Conservation (phyloP, 768 basidiomycete species). For the Austroboletus eburneus region DNA sequence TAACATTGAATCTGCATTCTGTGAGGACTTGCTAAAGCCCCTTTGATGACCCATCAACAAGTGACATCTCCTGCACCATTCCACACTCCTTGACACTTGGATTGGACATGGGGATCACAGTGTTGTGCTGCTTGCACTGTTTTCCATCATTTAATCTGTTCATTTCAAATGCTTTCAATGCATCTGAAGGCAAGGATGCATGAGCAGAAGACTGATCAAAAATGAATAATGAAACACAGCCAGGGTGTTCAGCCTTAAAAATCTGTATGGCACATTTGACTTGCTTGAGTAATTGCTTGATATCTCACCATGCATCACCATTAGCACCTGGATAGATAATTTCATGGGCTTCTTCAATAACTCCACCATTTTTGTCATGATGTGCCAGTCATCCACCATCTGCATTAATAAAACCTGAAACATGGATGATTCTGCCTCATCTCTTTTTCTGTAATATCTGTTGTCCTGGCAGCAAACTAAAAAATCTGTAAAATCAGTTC, state of each 20-base stretch:
- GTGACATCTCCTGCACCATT: constrained; percentile 34
- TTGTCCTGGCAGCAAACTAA: constrained; percentile 5
- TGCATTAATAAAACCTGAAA: constrained; percentile 38
- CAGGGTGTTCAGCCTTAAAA: constrained; percentile 24
- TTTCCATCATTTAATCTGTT: constrained; percentile 21
- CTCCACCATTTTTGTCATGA: constrained; percentile 16
- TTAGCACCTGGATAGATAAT: constrained; percentile 18
- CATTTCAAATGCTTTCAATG: constrained; percentile 25
- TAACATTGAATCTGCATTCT: constrained; percentile 39
- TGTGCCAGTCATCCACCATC: constrained; percentile 29
- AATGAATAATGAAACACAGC: constrained; percentile 13
- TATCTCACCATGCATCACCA: constrained; percentile 16
- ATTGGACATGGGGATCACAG: constrained; percentile 22
- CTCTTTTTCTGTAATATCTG: constrained; percentile 24
- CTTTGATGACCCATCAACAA: constrained; percentile 22
- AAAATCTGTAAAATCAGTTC: not conserved
- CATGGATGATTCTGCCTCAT: constrained; percentile 34
- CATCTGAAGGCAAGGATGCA: constrained; percentile 15
- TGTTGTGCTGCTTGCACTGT: constrained; percentile 16
- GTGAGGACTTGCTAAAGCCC: constrained; percentile 8
- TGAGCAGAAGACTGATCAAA: constrained; percentile 13
- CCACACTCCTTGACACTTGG: constrained; percentile 4
- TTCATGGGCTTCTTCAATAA: constrained; percentile 19
- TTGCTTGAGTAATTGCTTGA: constrained; percentile 1
- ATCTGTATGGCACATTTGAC: constrained; percentile 12